phyloP scores from a whole-genome alignment of 2,329 filamentous ascomycete genomes.

The Epicoccum sorghinum region DNA sequence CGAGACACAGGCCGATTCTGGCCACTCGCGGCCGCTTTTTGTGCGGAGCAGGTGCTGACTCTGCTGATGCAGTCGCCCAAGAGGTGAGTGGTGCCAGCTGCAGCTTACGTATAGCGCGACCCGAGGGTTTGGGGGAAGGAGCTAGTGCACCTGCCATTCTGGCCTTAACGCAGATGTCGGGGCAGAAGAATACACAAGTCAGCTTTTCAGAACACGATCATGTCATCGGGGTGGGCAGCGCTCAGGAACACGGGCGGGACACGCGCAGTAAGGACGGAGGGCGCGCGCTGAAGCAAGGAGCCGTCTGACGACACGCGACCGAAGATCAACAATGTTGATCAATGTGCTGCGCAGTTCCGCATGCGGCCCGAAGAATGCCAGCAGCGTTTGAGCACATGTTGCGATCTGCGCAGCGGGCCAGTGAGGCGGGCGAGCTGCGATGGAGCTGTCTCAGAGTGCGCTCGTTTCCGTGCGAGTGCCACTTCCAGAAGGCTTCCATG shows the following conservation, averaged over 20 bases:
- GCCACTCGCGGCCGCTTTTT: neutral
- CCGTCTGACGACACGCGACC: conserved; percentile 4
- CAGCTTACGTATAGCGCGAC: conserved; percentile 23
- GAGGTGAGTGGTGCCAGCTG: conserved; percentile 14
- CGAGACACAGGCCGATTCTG: conserved; percentile 3
- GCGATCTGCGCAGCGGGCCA: conserved; percentile 12
- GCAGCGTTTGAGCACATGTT: neutral
- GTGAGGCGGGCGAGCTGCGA: conserved; percentile 6
- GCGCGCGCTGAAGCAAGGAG: conserved; percentile 4
- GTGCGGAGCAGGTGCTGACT: neutral
- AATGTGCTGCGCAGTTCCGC: conserved; percentile 12
- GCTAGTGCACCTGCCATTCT: conserved; percentile 21
- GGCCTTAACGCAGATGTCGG: conserved; percentile 11
- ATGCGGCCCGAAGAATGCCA: conserved; percentile 12
- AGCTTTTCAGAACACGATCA: conserved; percentile 1
- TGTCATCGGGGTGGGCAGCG: neutral
- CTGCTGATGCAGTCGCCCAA: conserved; percentile 1
- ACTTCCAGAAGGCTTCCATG: conserved; percentile 17
- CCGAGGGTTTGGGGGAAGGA: conserved; percentile 19
- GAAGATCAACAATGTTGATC: conserved; percentile 11
- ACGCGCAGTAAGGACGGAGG: conserved; percentile 5
- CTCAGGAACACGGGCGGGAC: neutral
- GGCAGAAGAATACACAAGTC: conserved; percentile 1
- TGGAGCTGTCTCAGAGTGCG: conserved; percentile 9
- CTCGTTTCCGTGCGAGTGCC: neutral